Base-by-base conservation (phyloP, 2,329 filamentous ascomycete species). In the Ceratocystis cubensis region DNA sequence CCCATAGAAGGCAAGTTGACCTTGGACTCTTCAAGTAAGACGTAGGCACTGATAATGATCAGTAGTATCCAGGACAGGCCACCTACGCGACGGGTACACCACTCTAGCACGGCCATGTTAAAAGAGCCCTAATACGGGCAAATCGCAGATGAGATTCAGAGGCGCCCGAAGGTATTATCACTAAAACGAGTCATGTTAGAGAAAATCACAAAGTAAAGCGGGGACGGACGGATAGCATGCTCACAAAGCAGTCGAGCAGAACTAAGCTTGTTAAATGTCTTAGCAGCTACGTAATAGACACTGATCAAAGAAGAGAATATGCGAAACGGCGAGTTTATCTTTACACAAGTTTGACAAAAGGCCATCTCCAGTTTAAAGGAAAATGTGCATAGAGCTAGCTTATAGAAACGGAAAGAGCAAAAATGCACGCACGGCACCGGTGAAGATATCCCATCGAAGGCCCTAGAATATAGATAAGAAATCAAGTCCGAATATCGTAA, bases 31-130 rank as follows among this genome's bases (percentile, higher is more conserved):
- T 75, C 76, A 17, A 78, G 79, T 69, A 84, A 79, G 56, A 83
- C 81, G 76, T 77, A 84, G 74, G 80, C 84, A 71, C 78, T 80
- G 66, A 85, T 77, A 50, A 71, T 71, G 66, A 81, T 69, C 65
- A 82, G 73, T 48, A 73, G 72, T 30, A 84, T 72, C 77, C 84
- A 82, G 70, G 80, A 82, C 69, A 85, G 71, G 65, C 82, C 82
- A 67, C 82, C 82, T 41, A 77, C 78, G 70, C 82, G 78, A 71
- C 78, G 78, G 70, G 80, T 77, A 69, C 77, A 79, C 82, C 82
- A 85, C 46, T 71, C 72, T 71, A 84, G 80, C 69, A 84, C 70
- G 68, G 79, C 78, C 82, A 84, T 84, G 68, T 48, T 70, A 5
- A 20, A n/a, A 50, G 22, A 20, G 20, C 7, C 20, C 7, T 25